A percentile compares a stretch with the other conserved stretches of the same genome.
Conservation (phyloP, 1,284 basidiomycete genomes). For the Tilletia indica region DNA sequence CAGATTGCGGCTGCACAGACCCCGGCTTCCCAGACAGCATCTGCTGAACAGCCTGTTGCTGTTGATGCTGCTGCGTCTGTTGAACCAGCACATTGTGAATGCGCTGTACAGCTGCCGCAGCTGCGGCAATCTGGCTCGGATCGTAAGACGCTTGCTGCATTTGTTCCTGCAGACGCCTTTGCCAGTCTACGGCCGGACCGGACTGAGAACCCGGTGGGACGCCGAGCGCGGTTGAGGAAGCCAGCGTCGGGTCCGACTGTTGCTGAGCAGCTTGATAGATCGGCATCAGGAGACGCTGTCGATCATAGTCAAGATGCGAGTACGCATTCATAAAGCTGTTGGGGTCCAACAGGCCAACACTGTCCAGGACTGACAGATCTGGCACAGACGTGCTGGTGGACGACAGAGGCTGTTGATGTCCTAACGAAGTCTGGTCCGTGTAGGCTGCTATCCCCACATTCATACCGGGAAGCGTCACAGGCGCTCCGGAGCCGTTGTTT, state of each 20-base stretch:
- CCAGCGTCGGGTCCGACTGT: background rate
- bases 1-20: background rate
- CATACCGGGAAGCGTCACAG: too few species aligned
- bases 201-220: background rate
- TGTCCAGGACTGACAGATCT: background rate
- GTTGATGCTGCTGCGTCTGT: slow-evolving; percentile 11
- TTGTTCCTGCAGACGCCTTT: slow-evolving; percentile 10
- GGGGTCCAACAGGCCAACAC: background rate
- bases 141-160: slow-evolving; percentile 8
- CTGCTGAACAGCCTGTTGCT: slow-evolving; percentile 5
- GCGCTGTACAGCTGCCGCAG: background rate
- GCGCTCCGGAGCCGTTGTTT: background rate
- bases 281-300: slow-evolving; percentile 1
- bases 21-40: background rate
- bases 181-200: background rate
- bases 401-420: too few species aligned
- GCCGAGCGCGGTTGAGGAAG: background rate
- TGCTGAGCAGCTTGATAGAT: background rate
- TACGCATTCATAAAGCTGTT: background rate
- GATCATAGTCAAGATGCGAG: background rate
- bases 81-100: slow-evolving; percentile 7
- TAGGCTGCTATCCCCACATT: too few species aligned
- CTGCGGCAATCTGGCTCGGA: background rate
- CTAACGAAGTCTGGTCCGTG: too few species aligned
- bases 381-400: background rate